These are phyloP conservation scores for Boletus pseudo-olivaceus DNA, from an alignment of 768 basidiomycete species.

Conservation along the genomic window DNA sequence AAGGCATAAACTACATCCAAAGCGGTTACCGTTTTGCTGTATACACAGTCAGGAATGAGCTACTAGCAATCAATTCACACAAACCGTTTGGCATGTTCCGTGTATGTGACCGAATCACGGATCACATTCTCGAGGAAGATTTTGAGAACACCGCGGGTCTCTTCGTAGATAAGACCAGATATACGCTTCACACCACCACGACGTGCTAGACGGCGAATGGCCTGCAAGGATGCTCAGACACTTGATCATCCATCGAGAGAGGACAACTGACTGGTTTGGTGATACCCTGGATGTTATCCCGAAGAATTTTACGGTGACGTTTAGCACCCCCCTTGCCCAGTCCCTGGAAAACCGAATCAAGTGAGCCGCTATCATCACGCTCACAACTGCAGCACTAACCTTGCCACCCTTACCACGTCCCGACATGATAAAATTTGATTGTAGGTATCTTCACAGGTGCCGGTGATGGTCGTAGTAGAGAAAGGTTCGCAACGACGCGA, in stretches of 20 bases:
- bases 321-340: slow-evolving; percentile 85
- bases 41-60: slow-evolving; percentile 2
- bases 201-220: slow-evolving; percentile 76
- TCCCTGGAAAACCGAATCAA: slow-evolving; percentile 39
- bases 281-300: slow-evolving; percentile 65
- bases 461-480: slow-evolving; percentile 4
- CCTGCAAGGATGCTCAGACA: slow-evolving; percentile 5
- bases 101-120: slow-evolving; percentile 88
- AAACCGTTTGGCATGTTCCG: slow-evolving; percentile 81
- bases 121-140: slow-evolving; percentile 82
- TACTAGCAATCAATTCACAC: neutral
- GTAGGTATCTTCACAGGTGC: no score
- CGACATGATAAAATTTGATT: slow-evolving; percentile 49
- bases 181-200: slow-evolving; percentile 91
- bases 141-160: slow-evolving; percentile 88
- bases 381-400: slow-evolving; percentile 19
- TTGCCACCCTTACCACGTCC: slow-evolving; percentile 87
- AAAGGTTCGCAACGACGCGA: neutral
- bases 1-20: slow-evolving; percentile 81
- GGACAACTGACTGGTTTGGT: slow-evolving; percentile 15
- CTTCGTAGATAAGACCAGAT: slow-evolving; percentile 81
- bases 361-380: neutral
- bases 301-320: slow-evolving; percentile 81
- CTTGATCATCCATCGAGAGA: neutral
- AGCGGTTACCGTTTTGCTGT: slow-evolving; percentile 73